phyloP scores from a whole-genome alignment of 306 rosid genomes.

The Malus domestica region DNA sequence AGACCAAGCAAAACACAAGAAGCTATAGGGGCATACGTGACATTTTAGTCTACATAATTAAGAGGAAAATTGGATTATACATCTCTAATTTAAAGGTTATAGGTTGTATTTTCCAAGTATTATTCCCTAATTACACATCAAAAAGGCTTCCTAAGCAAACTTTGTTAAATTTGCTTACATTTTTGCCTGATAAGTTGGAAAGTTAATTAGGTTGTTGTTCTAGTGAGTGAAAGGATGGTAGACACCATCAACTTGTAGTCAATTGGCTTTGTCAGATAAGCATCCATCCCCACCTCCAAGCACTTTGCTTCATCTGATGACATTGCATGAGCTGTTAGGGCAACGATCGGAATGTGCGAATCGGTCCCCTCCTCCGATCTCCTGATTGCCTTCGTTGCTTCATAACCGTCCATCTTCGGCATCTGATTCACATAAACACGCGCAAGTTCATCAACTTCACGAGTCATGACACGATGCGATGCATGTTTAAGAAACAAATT shows the following conservation, averaged over 20 bases:
- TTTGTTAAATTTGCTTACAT: not conserved
- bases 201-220: conserved; percentile 19
- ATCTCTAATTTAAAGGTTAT: not conserved
- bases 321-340: conserved; percentile 98
- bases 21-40: too few species aligned
- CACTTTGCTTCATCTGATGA: conserved; percentile 97
- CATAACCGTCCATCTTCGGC: conserved; percentile 99
- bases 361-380: conserved; percentile 67
- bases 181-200: not conserved
- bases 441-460: not conserved
- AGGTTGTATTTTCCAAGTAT: not conserved
- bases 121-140: not conserved
- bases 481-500: not conserved
- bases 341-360: conserved; percentile 81
- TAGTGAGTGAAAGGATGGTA: conserved; percentile 90
- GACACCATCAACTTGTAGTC: conserved; percentile 92
- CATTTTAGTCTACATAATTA: too few species aligned
- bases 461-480: not conserved
- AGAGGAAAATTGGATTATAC: too few species aligned
- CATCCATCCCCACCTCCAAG: conserved; percentile 99
- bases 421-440: conserved; percentile 45
- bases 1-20: not conserved
- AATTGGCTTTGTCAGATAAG: conserved; percentile 94
- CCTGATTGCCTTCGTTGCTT: conserved; percentile 91
- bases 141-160: not conserved